phyloP scores from a whole-genome alignment of 768 basidiomycete genomes.

The Bullera alba region DNA sequence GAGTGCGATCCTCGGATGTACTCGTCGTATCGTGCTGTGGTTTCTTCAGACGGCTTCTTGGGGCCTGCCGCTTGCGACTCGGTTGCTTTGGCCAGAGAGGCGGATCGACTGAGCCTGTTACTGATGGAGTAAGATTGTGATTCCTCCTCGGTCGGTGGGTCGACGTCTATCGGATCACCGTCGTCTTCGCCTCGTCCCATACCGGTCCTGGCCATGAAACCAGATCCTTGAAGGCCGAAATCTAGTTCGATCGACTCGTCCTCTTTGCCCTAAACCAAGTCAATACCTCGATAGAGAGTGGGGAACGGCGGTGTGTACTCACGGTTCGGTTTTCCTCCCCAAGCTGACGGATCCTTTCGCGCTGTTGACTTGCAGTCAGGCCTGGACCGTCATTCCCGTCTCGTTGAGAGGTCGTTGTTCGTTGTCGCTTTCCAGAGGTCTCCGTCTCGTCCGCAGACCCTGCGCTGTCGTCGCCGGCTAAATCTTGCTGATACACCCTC shows the following conservation, averaged over 20 bases:
- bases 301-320: no score
- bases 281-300: no score
- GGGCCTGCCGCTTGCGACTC: no score
- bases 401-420: neutral
- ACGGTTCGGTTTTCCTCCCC: no score
- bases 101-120: neutral
- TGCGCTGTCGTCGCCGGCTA: constrained; percentile 19
- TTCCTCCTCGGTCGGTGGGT: constrained; percentile 1
- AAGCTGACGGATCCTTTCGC: no score
- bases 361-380: no score
- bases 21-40: no score
- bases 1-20: no score
- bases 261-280: no score
- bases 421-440: constrained; percentile 1
- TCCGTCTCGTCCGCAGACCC: constrained; percentile 12
- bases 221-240: constrained; percentile 3
- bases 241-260: constrained; percentile 1
- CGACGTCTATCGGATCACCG: constrained; percentile 3
- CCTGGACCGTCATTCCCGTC: constrained; percentile 7
- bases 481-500: constrained; percentile 13
- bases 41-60: no score
- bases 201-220: neutral
- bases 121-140: constrained; percentile 6
- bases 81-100: neutral
- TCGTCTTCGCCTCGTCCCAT: constrained; percentile 7